Conservation (phyloP, 1,284 basidiomycete genomes). For the Irpex rosettiformis region DNA sequence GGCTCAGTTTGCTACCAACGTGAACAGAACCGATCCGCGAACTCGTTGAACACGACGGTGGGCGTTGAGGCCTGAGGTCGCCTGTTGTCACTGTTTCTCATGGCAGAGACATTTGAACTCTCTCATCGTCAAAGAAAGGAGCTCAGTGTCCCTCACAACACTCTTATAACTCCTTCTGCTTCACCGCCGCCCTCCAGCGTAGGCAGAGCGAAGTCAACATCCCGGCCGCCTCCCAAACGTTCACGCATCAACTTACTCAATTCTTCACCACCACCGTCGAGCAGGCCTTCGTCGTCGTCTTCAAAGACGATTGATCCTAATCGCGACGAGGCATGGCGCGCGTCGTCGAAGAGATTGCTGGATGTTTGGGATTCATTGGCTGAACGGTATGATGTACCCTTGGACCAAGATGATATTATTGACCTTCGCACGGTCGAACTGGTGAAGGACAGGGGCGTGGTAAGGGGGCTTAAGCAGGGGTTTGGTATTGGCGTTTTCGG, state of each 20-base stretch:
- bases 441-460: constrained; percentile 64
- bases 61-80: too few species aligned
- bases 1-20: neutral
- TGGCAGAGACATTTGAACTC: neutral
- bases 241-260: constrained; percentile 32
- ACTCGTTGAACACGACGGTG: neutral
- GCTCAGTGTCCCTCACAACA: neutral
- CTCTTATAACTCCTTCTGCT: constrained; percentile 31
- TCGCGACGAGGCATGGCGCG: constrained; percentile 50
- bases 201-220: constrained; percentile 6
- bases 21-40: neutral
- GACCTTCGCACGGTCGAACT: constrained; percentile 57
- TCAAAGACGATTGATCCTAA: constrained; percentile 24
- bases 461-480: constrained; percentile 39
- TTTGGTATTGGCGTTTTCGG: constrained; percentile 48
- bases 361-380: constrained; percentile 64
- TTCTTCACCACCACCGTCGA: constrained; percentile 23
- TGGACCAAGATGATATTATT: constrained; percentile 76
- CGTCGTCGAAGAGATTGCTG: constrained; percentile 52
- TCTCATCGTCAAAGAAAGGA: neutral
- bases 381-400: constrained; percentile 55
- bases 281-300: constrained; percentile 24
- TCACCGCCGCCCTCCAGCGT: constrained; percentile 27
- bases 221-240: constrained; percentile 33
- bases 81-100: neutral